These are phyloP conservation scores for Fusarium foetens DNA, from an alignment of 2,329 filamentous ascomycete species.

Conservation along the genomic window DNA sequence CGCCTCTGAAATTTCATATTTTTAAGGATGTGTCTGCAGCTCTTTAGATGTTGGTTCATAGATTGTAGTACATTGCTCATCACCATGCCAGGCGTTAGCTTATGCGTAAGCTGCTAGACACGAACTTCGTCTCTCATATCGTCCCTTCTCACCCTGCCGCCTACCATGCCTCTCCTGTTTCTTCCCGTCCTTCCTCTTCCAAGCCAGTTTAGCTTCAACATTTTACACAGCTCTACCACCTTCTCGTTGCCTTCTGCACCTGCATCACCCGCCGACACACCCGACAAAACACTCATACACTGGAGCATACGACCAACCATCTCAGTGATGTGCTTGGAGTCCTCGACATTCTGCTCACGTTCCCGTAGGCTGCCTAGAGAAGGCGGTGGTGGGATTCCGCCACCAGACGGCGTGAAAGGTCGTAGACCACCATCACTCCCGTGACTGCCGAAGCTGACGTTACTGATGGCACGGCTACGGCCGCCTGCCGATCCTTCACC, in stretches of 20 bases:
- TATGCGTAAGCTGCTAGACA: constrained; percentile 22
- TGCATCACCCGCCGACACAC: constrained; percentile 58
- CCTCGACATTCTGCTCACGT: constrained; percentile 70
- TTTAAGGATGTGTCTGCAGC: background rate
- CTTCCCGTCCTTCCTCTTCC: constrained; percentile 88
- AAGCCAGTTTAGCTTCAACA: constrained; percentile 97
- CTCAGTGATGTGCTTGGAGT: constrained; percentile 86
- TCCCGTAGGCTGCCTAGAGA: constrained; percentile 59
- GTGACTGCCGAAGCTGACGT: constrained; percentile 75
- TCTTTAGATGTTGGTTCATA: background rate
- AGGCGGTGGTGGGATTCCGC: constrained; percentile 35
- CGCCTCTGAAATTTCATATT: background rate
- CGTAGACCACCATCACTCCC: constrained; percentile 58
- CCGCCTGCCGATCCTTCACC: constrained; percentile 68
- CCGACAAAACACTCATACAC: constrained; percentile 90
- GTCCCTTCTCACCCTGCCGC: constrained; percentile 65
- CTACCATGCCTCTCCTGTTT: constrained; percentile 90
- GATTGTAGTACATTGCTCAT: background rate
- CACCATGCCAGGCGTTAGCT: background rate
- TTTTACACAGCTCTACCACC: constrained; percentile 84
- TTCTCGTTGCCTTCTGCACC: constrained; percentile 79
- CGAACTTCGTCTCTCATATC: constrained; percentile 55
- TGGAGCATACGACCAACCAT: constrained; percentile 96
- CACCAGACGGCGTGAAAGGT: constrained; percentile 61
- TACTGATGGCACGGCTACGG: constrained; percentile 85